Evolutionary conservation across 208 protist species (phyloP), one percentile per base, ranked within the genome.

Genomic region (Sergeia podlipaevii): DNA sequence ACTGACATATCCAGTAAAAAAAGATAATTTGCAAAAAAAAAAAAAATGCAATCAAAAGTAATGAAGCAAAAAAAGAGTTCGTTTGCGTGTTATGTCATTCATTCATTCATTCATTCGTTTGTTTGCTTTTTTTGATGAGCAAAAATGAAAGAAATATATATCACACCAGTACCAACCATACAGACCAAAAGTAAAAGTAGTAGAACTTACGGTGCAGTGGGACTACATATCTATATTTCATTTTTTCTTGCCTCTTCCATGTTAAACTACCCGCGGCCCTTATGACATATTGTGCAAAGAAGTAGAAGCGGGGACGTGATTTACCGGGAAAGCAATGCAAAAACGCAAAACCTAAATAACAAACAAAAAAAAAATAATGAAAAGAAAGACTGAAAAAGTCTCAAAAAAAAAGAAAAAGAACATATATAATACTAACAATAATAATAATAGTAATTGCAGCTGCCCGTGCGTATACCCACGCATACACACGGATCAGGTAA

Each of bases 1-100:
- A n/a, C n/a, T n/a, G n/a, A n/a, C n/a, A n/a, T n/a, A n/a, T n/a
- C n/a, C n/a, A n/a, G n/a, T n/a, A n/a, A n/a, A n/a, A n/a, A n/a
- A n/a, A n/a, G n/a, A n/a, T n/a, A 20, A 18, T 8, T 11, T 51
- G 23, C n/a, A 24, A 17, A 54, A 44, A 57, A 18, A 57, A 26
- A 57, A 43, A 43, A 44, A 44, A 57, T 18, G 30, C 4, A 23
- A 57, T 17, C 24, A 57, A 57, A 28, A 43, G n/a, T n/a, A n/a
- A n/a, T n/a, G n/a, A n/a, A n/a, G n/a, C n/a, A n/a, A n/a, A n/a
- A n/a, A n/a, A n/a, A n/a, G 34, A 37, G 29, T 36, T 4, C 42
- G 48, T 21, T 6, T 42, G 5, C 5, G 34, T 44, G 1, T 56
- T 23, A 46, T 34, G 18, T 11, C 27, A 20, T 46, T n/a, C 39